These are phyloP conservation scores for Chlorella sorokiniana DNA, from an alignment of 139 green algal genomes.

Conservation along the genomic window DNA sequence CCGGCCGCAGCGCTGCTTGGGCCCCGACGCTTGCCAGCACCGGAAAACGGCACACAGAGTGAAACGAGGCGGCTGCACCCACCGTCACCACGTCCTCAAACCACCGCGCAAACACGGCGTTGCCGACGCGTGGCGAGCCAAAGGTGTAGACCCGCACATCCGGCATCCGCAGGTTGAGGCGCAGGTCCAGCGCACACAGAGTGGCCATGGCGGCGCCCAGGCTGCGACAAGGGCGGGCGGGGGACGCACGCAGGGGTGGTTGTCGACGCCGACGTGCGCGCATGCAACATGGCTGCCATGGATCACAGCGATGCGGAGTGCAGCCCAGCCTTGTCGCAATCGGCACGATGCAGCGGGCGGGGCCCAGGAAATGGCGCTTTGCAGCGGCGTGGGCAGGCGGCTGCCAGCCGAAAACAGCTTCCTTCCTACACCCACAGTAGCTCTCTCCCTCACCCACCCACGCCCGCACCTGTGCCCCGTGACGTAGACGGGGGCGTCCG, in stretches of 20 bases:
- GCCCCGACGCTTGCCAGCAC: too few relatives aligned
- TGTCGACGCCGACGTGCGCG: too few relatives aligned
- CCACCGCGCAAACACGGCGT: constrained; percentile 72
- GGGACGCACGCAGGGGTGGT: background rate
- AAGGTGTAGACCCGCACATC: constrained; percentile 76
- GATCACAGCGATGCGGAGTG: too few relatives aligned
- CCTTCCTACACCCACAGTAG: too few relatives aligned
- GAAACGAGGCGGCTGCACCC: background rate
- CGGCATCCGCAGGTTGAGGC: constrained; percentile 25
- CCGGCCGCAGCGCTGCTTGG: too few relatives aligned
- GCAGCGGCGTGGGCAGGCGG: too few relatives aligned
- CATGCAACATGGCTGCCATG: too few relatives aligned
- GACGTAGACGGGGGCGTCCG: constrained; percentile 40
- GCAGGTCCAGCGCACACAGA: constrained; percentile 61
- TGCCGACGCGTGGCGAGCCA: constrained; percentile 85
- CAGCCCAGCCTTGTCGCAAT: too few relatives aligned
- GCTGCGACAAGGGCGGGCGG: background rate
- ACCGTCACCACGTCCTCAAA: constrained; percentile 48
- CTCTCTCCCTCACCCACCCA: background rate
- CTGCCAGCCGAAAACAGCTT: too few relatives aligned
- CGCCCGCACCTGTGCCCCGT: constrained; percentile 50
- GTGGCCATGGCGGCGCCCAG: constrained; percentile 70
- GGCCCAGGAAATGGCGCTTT: too few relatives aligned
- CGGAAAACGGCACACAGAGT: too few relatives aligned
- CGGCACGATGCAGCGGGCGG: too few relatives aligned